Evolutionary conservation across 768 basidiomycete species (phyloP).

Genomic region (Rhizopogon vesiculosus): DNA sequence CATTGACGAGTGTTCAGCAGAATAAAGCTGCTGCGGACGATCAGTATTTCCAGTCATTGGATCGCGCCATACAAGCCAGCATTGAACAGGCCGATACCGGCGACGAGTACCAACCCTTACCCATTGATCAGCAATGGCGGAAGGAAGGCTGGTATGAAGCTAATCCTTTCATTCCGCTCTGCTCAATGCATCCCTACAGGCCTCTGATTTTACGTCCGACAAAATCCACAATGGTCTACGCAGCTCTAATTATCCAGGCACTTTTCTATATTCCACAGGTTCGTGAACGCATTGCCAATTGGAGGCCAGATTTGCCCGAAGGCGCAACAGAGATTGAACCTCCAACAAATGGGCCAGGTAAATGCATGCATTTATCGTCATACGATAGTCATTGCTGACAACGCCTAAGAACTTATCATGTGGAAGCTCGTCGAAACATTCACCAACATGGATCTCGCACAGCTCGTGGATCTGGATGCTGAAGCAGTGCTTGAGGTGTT

Average conservation of each 20-base stretch:
- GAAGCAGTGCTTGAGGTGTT: conserved; percentile 46
- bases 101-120: conserved; percentile 47
- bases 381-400: conserved; percentile 14
- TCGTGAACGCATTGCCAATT: conserved; percentile 35
- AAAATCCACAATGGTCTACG: conserved; percentile 45
- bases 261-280: conserved; percentile 73
- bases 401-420: conserved; percentile 23
- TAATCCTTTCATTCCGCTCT: not conserved
- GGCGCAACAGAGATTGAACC: conserved; percentile 15
- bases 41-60: conserved; percentile 55
- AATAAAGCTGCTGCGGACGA: conserved; percentile 31
- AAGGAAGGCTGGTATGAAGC: conserved; percentile 53
- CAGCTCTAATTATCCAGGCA: conserved; percentile 49
- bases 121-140: conserved; percentile 48
- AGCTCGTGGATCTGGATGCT: conserved; percentile 51
- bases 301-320: conserved; percentile 24
- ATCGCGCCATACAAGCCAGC: conserved; percentile 70
- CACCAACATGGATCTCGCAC: conserved; percentile 64
- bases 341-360: conserved; percentile 33
- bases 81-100: conserved; percentile 44
- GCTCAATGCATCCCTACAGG: conserved; percentile 30
- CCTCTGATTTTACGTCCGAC: conserved; percentile 68
- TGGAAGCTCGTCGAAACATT: conserved; percentile 63
- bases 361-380: conserved; percentile 19
- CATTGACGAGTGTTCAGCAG: conserved; percentile 24